These are phyloP conservation scores for Paralagenidium karlingii DNA, from an alignment of 352 stramenopile species.

Conservation along the genomic window DNA sequence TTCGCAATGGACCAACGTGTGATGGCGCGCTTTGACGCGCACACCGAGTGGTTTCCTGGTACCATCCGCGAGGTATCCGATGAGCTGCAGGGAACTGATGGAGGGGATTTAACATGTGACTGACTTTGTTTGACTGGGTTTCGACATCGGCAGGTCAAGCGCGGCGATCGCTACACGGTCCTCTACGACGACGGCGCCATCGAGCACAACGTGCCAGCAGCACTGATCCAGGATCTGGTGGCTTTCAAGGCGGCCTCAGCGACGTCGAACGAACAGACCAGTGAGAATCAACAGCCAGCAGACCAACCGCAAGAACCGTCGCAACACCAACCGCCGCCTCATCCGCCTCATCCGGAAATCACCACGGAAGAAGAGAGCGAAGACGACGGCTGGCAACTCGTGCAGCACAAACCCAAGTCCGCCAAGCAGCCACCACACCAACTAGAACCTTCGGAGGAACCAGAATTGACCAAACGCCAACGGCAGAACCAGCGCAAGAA, in stretches of 20 bases:
- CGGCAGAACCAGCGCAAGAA: constrained; percentile 68
- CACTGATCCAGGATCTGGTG: constrained; percentile 23
- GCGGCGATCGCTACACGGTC: constrained; percentile 45
- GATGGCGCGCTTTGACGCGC: constrained; percentile 40
- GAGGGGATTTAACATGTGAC: no score
- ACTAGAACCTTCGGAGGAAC: constrained; percentile 2
- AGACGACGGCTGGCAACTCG: constrained; percentile 66
- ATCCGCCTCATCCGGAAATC: background rate
- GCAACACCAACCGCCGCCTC: background rate
- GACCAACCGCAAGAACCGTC: background rate
- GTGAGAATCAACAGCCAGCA: no score
- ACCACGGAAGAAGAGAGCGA: constrained; percentile 12
- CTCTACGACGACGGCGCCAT: constrained; percentile 68
- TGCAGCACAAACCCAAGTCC: constrained; percentile 14
- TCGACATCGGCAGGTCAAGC: constrained; percentile 15
- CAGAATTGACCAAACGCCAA: constrained; percentile 58
- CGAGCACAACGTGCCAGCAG: constrained; percentile 50
- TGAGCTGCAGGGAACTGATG: constrained; percentile 10
- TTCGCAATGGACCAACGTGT: constrained; percentile 34
- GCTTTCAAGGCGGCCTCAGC: background rate
- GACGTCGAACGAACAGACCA: constrained; percentile 1
- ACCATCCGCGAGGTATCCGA: constrained; percentile 35
- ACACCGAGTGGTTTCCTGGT: constrained; percentile 46
- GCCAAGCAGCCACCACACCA: background rate
- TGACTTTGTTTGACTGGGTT: background rate